phyloP scores from a whole-genome alignment of 441 rosid genomes.

The Biscutella laevigata region DNA sequence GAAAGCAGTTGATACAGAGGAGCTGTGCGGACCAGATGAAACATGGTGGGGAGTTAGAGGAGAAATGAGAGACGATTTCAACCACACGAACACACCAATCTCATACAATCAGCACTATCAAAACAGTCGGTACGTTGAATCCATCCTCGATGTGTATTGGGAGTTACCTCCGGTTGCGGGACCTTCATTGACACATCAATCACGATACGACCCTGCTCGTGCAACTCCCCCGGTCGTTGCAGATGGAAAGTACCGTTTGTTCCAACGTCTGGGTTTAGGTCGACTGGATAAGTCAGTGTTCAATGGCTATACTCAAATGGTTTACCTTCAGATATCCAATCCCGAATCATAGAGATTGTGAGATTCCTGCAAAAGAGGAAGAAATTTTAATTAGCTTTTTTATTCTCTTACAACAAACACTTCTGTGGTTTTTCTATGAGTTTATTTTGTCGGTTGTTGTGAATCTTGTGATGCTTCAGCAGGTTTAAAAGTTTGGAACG shows the following conservation, averaged over 20 bases:
- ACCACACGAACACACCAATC: constrained; percentile 58
- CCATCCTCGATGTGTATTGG: constrained; percentile 76
- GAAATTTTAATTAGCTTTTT: constrained; percentile 16
- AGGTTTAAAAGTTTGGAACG: no score
- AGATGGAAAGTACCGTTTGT: constrained; percentile 71
- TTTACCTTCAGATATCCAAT: constrained; percentile 65
- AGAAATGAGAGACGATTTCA: constrained; percentile 75
- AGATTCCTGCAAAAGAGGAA: constrained; percentile 8
- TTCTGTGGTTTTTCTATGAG: no score
- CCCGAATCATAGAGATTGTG: constrained; percentile 33
- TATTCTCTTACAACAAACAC: constrained; percentile 6
- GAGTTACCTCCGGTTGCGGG: constrained; percentile 92
- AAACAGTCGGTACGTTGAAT: constrained; percentile 69
- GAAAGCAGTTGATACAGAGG: constrained; percentile 75
- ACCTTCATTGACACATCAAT: constrained; percentile 88
- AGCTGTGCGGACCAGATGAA: constrained; percentile 70
- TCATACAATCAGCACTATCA: constrained; percentile 65
- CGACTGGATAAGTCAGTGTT: constrained; percentile 68
- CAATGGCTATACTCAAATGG: constrained; percentile 98
- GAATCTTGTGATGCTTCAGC: no score
- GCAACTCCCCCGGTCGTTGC: constrained; percentile 64
- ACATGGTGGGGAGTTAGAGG: constrained; percentile 98
- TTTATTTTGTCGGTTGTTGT: no score
- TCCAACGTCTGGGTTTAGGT: constrained; percentile 65
- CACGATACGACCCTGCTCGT: constrained; percentile 85